phyloP scores from a whole-genome alignment of 2,329 filamentous ascomycete genomes.

The Aspergillus nomiae region DNA sequence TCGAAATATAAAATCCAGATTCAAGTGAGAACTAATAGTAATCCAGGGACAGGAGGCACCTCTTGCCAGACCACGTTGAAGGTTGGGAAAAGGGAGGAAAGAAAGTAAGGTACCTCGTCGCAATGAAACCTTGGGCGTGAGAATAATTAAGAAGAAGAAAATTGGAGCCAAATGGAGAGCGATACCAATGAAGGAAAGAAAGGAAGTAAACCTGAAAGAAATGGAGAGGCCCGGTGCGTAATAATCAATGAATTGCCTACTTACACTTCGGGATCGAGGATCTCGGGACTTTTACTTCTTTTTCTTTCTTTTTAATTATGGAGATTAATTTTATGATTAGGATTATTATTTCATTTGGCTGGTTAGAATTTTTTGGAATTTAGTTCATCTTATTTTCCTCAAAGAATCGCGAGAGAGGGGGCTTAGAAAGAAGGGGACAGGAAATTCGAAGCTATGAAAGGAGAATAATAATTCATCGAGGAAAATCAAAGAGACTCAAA shows the following conservation, averaged over 20 bases:
- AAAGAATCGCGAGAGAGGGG: conserved; percentile 1
- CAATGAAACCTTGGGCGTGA: conserved; percentile 18
- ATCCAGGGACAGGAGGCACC: not conserved
- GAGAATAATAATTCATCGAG: conserved; percentile 2
- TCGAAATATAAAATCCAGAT: conserved; percentile 1
- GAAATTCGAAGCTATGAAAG: not conserved
- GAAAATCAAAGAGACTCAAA: conserved; percentile 7
- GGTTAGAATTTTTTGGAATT: conserved; percentile 6
- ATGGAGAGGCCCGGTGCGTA: not conserved
- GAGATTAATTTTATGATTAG: conserved; percentile 1
- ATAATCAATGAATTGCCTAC: conserved; percentile 2
- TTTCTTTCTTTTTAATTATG: conserved; percentile 7
- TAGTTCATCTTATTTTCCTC: conserved; percentile 1
- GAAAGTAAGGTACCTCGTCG: conserved; percentile 5
- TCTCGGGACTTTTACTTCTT: conserved; percentile 19
- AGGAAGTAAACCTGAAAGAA: conserved; percentile 20
- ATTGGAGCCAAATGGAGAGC: conserved; percentile 23
- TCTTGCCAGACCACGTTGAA: not conserved
- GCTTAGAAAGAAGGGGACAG: conserved; percentile 3
- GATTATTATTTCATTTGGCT: not conserved
- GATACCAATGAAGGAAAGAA: conserved; percentile 10
- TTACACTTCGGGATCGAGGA: conserved; percentile 19
- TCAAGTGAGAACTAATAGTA: not conserved
- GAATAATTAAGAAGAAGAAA: conserved; percentile 19
- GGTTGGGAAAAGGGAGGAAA: conserved; percentile 4